A percentile compares a stretch with the other conserved stretches of the same genome.
Evolutionary conservation across 495 filamentous ascomycete species (phyloP).

Genomic region (Chaetomium cochliodes): DNA sequence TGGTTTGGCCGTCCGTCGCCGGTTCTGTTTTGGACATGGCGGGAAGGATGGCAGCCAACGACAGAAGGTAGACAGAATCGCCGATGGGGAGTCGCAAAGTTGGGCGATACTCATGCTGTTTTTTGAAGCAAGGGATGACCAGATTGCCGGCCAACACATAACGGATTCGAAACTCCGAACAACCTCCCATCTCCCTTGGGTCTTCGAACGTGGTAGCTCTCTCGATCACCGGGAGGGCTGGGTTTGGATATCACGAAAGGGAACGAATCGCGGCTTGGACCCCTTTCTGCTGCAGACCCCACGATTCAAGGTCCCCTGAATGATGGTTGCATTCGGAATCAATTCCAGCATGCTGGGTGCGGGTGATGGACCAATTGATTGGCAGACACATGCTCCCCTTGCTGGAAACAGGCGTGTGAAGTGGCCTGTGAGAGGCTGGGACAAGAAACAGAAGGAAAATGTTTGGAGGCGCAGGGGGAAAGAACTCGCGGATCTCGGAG

Average conservation of each 20-base stretch:
- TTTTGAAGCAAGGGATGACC: too few relatives aligned
- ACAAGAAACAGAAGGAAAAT: neutral
- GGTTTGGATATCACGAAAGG: neutral
- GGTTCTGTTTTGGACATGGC: neutral
- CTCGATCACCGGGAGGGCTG: neutral
- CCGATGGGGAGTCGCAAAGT: too few relatives aligned
- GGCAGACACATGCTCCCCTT: conserved; percentile 13
- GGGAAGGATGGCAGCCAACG: neutral
- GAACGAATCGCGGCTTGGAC: neutral
- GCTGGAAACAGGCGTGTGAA: neutral
- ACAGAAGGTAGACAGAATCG: neutral
- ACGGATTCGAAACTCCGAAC: neutral
- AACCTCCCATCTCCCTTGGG: too few relatives aligned
- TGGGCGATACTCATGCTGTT: too few relatives aligned
- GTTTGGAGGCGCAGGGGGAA: neutral
- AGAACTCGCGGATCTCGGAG: neutral
- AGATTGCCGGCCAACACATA: neutral
- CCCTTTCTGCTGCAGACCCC: conserved; percentile 18
- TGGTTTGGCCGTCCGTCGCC: too few relatives aligned
- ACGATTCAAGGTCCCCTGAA: neutral
- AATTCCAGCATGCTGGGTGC: conserved; percentile 30
- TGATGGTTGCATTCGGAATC: conserved; percentile 22
- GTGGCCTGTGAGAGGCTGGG: conserved; percentile 1
- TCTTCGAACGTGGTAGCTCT: too few relatives aligned
- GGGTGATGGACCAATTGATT: conserved; percentile 31